These are phyloP conservation scores for Vigna nakashimae DNA, from an alignment of 306 rosid species.

Conservation along the genomic window DNA sequence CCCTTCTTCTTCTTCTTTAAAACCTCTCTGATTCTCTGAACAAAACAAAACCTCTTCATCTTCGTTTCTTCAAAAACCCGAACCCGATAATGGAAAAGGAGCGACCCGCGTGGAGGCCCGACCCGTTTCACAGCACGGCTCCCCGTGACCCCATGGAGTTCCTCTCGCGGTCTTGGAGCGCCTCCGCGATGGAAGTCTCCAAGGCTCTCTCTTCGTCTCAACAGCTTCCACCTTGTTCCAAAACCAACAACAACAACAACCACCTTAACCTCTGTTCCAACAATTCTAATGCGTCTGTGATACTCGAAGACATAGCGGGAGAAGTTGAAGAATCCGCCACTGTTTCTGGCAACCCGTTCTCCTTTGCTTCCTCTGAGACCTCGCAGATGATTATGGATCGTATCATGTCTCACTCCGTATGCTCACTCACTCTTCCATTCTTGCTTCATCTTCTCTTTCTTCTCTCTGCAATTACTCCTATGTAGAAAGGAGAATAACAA, in stretches of 20 bases:
- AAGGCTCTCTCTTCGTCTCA: conserved; percentile 62
- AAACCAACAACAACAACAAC: background rate
- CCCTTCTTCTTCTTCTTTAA: background rate
- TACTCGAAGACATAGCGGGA: conserved; percentile 64
- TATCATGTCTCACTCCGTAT: conserved; percentile 94
- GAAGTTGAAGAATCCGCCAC: conserved; percentile 70
- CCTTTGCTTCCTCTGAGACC: conserved; percentile 86
- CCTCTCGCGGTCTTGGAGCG: conserved; percentile 91
- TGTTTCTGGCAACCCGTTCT: conserved; percentile 87
- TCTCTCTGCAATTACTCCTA: background rate
- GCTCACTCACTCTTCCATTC: background rate
- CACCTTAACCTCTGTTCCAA: background rate
- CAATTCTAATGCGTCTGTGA: conserved; percentile 39
- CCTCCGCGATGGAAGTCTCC: conserved; percentile 84
- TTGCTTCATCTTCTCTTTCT: background rate
- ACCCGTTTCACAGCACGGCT: conserved; percentile 51
- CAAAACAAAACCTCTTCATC: conserved; percentile 17
- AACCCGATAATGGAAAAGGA: conserved; percentile 54
- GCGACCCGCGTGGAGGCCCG: conserved; percentile 59
- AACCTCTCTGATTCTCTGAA: too few relatives aligned
- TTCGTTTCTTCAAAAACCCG: background rate
- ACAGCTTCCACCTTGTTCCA: conserved; percentile 10
- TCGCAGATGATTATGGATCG: conserved; percentile 97
- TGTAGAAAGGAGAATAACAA: too few relatives aligned
- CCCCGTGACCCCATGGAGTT: conserved; percentile 89